These are phyloP conservation scores for Ramalina intermedia DNA, from an alignment of 495 filamentous ascomycete species.

Conservation along the genomic window DNA sequence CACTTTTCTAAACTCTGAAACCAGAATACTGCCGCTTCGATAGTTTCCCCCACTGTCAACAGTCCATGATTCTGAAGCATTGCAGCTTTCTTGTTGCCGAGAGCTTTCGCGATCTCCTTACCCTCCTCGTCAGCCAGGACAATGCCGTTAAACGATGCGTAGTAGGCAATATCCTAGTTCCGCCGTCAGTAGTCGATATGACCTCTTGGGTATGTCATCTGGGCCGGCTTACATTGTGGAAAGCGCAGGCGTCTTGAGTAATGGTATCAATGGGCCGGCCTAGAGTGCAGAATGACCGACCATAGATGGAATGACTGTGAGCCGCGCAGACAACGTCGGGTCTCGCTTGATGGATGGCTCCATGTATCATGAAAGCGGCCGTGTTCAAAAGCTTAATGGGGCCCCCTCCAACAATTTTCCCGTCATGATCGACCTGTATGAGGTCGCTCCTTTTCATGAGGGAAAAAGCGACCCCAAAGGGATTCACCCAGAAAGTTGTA, in stretches of 20 bases:
- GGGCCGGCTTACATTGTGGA: conserved; percentile 34
- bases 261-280: conserved; percentile 57
- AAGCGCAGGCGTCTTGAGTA: conserved; percentile 56
- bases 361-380: conserved; percentile 56
- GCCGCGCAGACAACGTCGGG: conserved; percentile 61
- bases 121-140: conserved; percentile 62
- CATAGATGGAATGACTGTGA: conserved; percentile 59
- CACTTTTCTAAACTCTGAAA: conserved; percentile 62
- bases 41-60: conserved; percentile 36
- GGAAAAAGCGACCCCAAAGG: conserved; percentile 58
- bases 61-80: conserved; percentile 59
- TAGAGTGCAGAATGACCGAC: conserved; percentile 51
- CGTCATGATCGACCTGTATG: conserved; percentile 51
- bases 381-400: conserved; percentile 46
- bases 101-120: conserved; percentile 43
- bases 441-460: conserved; percentile 56
- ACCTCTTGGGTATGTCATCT: background rate
- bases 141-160: conserved; percentile 54
- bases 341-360: conserved; percentile 51
- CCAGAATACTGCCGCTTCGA: conserved; percentile 57
- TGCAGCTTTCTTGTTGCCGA: conserved; percentile 56
- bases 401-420: conserved; percentile 56
- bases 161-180: conserved; percentile 45
- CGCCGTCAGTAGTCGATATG: background rate
- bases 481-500: conserved; percentile 65